A percentile compares a stretch with the other conserved stretches of the same genome.
Conservation (phyloP, 345 rosid genomes). For the Euphorbia pulcherrima region DNA sequence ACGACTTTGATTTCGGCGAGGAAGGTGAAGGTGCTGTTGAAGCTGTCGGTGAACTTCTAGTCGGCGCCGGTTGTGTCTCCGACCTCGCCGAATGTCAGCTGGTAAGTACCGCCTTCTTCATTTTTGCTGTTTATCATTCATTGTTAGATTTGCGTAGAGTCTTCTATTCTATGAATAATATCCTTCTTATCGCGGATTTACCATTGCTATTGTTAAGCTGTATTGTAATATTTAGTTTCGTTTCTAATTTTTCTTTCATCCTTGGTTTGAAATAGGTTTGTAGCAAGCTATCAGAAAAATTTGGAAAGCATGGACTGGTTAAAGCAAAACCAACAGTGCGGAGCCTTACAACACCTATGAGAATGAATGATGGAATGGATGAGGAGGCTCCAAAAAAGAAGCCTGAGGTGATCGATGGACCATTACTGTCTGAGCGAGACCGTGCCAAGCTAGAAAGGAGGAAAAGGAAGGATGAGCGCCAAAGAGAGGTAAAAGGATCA, state of each 20-base stretch:
- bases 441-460: constrained; percentile 70
- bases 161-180: background rate
- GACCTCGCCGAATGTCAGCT: constrained; percentile 71
- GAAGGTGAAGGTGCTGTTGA: constrained; percentile 90
- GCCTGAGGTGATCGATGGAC: constrained; percentile 84
- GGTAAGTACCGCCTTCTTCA: constrained; percentile 39
- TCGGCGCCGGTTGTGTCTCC: constrained; percentile 78
- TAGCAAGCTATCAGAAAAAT: constrained; percentile 65
- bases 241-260: background rate
- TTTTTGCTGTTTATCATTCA: too few species aligned
- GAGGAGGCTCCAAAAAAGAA: constrained; percentile 85
- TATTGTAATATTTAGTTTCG: background rate
- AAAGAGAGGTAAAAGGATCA: constrained; percentile 58
- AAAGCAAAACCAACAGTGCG: constrained; percentile 69
- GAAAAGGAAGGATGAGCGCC: constrained; percentile 95
- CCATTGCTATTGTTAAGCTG: background rate
- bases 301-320: constrained; percentile 90
- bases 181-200: background rate
- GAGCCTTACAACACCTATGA: constrained; percentile 77
- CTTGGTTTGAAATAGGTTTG: constrained; percentile 52
- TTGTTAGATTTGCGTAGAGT: background rate
- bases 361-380: constrained; percentile 99
- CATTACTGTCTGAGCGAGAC: constrained; percentile 82
- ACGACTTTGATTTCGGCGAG: constrained; percentile 91
- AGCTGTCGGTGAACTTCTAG: constrained; percentile 89